Evolutionary conservation across 768 basidiomycete species (phyloP).

Genomic region (Lactifluus rugatus): DNA sequence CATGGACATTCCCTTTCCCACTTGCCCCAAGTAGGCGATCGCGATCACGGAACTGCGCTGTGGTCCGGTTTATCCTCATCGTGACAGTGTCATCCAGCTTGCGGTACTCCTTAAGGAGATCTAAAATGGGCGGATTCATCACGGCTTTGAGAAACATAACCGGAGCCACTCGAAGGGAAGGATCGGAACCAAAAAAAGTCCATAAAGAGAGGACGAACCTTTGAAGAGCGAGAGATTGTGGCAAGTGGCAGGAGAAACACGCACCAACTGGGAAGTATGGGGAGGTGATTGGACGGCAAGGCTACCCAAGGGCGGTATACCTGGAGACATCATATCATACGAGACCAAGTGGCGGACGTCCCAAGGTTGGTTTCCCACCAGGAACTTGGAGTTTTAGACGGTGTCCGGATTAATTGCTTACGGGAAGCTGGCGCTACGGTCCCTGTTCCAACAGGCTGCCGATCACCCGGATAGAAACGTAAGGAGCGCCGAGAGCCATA

Average conservation of each 20-base stretch:
- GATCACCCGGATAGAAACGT: conserved; percentile 13
- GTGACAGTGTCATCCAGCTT: conserved; percentile 69
- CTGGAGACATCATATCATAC: conserved; percentile 26
- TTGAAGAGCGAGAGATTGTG: conserved; percentile 71
- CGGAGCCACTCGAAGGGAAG: background rate
- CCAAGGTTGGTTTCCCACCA: background rate
- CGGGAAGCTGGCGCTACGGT: conserved; percentile 14
- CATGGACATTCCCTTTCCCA: conserved; percentile 48
- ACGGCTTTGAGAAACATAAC: conserved; percentile 5
- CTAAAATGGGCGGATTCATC: conserved; percentile 30
- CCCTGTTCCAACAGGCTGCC: background rate
- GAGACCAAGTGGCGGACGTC: background rate
- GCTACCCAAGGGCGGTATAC: conserved; percentile 49
- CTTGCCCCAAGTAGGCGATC: conserved; percentile 39
- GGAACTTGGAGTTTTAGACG: too few relatives aligned
- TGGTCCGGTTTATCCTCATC: conserved; percentile 73
- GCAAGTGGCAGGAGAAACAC: conserved; percentile 65
- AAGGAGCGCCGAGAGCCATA: conserved; percentile 6
- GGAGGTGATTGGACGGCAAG: conserved; percentile 59
- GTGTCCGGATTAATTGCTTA: conserved; percentile 10
- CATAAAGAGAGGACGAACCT: conserved; percentile 36
- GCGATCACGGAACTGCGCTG: conserved; percentile 64
- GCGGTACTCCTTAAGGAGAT: conserved; percentile 74
- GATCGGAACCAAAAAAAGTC: background rate
- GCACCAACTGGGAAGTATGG: conserved; percentile 50